Evolutionary conservation across 495 filamentous ascomycete genomes (phyloP), one percentile per base, ranked within the genome.

Genomic region (Mycothermus thermophilus): DNA sequence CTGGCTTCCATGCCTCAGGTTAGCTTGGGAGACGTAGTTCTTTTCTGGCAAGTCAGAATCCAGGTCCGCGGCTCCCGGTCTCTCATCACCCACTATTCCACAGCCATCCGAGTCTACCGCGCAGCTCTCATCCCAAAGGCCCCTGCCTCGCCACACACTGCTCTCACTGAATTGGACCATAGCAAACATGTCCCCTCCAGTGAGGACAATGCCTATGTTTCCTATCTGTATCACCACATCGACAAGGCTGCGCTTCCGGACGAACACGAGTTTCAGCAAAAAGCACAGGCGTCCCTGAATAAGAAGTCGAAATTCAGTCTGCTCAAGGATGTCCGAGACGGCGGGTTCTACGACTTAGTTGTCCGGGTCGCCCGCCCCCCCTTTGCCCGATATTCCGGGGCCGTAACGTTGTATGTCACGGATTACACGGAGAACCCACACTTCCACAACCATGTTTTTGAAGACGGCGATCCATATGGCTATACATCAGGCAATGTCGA

Each of bases 361-460:
- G 84, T 74, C n/a, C 69, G 87, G 49, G 74, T 94, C 3, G 64
- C 84, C 28, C 82, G 74, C 42, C 65, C 73, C 0, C 77, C 72
- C 30, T 66, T 58, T 22, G 58, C 54, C 30, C n/a, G n/a, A n/a
- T 51, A 56, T 20, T 55, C 51, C 18, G 62, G 63, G 12, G 69
- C 53, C 35, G 51, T 69, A 13, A 72, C 78, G 1, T 27, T 97
- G 0, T 85, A 87, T 54, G 51, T 94, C 12, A 86, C 83, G 0
- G 90, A 97, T 52, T 97, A 93, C 55, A 93, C 87, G 7, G 50
- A 66, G 16, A 80, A 92, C 40, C 44, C 55, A 0, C 37, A 45
- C 20, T 71, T 96, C 14, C 72, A 65, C 28, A 55, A 75, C 21
- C 74, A 77, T 32, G 22, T 48, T 58, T 33, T 15, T 2, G 25